A percentile compares a stretch with the other conserved stretches of the same genome.
phyloP scores from a whole-genome alignment of 106 monocot genomes.

The Dendrobium catenatum region DNA sequence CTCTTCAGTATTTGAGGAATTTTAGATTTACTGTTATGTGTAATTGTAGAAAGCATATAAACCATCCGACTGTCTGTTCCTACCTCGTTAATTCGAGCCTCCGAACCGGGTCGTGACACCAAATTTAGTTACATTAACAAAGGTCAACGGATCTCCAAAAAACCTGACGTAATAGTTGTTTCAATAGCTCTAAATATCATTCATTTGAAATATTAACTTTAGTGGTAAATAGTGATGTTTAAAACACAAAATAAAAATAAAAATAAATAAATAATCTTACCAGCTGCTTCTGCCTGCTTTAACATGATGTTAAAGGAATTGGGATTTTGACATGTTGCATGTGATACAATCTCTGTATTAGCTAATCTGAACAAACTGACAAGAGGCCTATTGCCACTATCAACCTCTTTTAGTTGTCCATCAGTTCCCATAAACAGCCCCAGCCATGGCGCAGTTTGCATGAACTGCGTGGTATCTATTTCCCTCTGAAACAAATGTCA shows the following conservation, averaged over 20 bases:
- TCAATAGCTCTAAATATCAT: background rate
- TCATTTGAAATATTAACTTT: background rate
- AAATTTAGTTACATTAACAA: background rate
- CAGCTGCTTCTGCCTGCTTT: conserved; percentile 99
- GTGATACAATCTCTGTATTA: conserved; percentile 47
- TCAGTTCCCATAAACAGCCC: conserved; percentile 65
- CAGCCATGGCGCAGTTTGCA: conserved; percentile 88
- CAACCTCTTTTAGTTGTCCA: conserved; percentile 54
- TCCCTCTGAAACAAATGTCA: conserved; percentile 40
- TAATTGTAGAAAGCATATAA: background rate
- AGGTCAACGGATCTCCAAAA: background rate
- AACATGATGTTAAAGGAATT: conserved; percentile 66
- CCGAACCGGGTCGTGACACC: too few relatives aligned
- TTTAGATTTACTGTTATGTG: too few relatives aligned
- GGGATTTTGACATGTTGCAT: conserved; percentile 43
- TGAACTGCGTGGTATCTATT: conserved; percentile 67
- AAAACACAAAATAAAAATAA: background rate
- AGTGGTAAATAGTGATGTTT: background rate
- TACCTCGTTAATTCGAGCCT: too few relatives aligned
- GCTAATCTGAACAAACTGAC: conserved; percentile 56
- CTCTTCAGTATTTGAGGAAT: too few relatives aligned
- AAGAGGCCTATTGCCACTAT: conserved; percentile 42
- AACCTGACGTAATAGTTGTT: background rate
- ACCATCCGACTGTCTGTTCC: too few relatives aligned
- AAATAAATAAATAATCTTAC: conserved; percentile 27